Conservation (phyloP, 805 yeast genomes). For the Candida caryicola region DNA sequence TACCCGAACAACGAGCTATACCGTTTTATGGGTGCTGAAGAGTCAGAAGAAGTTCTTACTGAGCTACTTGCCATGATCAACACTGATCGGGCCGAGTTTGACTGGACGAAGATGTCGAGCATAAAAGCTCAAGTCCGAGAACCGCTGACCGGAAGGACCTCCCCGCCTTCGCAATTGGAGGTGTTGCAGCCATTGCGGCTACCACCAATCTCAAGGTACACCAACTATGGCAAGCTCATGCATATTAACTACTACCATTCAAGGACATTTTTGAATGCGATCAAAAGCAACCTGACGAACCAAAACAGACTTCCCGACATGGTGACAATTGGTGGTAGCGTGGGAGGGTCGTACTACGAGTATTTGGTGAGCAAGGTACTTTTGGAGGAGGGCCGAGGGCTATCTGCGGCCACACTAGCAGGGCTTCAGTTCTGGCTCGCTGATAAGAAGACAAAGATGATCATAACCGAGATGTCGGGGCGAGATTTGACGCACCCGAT, state of each 20-base stretch:
- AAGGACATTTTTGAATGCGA: slow-evolving; percentile 10
- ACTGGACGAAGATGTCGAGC: background rate
- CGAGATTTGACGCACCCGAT: slow-evolving; percentile 12
- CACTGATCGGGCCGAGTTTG: background rate
- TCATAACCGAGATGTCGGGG: slow-evolving; percentile 9
- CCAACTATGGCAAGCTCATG: slow-evolving; percentile 2
- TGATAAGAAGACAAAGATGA: slow-evolving; percentile 14
- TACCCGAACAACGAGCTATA: slow-evolving; percentile 1
- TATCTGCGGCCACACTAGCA: background rate
- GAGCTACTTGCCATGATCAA: background rate
- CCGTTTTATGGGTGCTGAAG: background rate
- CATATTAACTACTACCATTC: slow-evolving; percentile 13
- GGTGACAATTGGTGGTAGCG: slow-evolving; percentile 15
- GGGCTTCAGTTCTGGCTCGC: slow-evolving; percentile 3
- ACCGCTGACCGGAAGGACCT: background rate
- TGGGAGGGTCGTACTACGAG: slow-evolving; percentile 16
- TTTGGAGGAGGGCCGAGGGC: background rate
- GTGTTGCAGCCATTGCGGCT: background rate
- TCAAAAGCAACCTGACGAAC: slow-evolving; percentile 4
- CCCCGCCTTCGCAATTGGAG: background rate
- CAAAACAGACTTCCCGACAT: slow-evolving; percentile 12
- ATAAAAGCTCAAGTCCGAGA: background rate
- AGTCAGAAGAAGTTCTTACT: background rate
- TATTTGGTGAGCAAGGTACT: slow-evolving; percentile 5
- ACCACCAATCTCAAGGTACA: background rate